Evolutionary conservation across 768 basidiomycete genomes (phyloP).

Genomic region (Podaxis mareebaensis): DNA sequence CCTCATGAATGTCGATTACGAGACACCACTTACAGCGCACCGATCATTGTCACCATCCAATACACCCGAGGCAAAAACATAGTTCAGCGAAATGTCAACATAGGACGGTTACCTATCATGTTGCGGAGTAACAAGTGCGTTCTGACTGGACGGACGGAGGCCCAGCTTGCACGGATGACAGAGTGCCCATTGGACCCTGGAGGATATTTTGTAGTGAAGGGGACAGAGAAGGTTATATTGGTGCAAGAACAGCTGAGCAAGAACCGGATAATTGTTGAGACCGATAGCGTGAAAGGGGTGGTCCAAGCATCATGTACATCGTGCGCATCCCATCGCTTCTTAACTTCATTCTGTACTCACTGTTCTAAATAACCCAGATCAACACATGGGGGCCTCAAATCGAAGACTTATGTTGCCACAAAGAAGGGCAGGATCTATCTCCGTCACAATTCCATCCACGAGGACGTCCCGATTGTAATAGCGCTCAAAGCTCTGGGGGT

Average conservation of each 20-base stretch:
- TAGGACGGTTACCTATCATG: conserved; percentile 96
- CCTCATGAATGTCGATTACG: conserved; percentile 97
- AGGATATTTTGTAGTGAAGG: conserved; percentile 99
- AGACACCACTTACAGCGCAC: conserved; percentile 93
- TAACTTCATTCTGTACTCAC: conserved; percentile 16
- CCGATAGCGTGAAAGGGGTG: conserved; percentile 82
- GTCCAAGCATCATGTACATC: conserved; percentile 97
- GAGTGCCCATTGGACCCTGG: conserved; percentile 99
- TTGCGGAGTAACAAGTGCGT: conserved; percentile 94
- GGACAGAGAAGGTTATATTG: conserved; percentile 98
- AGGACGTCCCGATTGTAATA: conserved; percentile 95
- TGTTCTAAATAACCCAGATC: conserved; percentile 45
- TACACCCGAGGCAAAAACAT: conserved; percentile 92
- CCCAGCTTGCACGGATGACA: conserved; percentile 88
- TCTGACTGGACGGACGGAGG: conserved; percentile 72
- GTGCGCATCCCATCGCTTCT: conserved; percentile 45
- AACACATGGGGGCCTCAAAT: conserved; percentile 84
- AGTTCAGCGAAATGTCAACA: conserved; percentile 83
- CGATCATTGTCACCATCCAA: conserved; percentile 90
- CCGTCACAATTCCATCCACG: conserved; percentile 95
- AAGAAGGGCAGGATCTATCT: conserved; percentile 96
- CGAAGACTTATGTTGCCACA: conserved; percentile 96
- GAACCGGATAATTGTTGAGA: conserved; percentile 98
- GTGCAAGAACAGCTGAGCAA: conserved; percentile 99
- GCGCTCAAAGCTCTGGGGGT: conserved; percentile 96